These are phyloP conservation scores for Melaleuca quinquenervia DNA, from an alignment of 345 rosid species.

Conservation along the genomic window DNA sequence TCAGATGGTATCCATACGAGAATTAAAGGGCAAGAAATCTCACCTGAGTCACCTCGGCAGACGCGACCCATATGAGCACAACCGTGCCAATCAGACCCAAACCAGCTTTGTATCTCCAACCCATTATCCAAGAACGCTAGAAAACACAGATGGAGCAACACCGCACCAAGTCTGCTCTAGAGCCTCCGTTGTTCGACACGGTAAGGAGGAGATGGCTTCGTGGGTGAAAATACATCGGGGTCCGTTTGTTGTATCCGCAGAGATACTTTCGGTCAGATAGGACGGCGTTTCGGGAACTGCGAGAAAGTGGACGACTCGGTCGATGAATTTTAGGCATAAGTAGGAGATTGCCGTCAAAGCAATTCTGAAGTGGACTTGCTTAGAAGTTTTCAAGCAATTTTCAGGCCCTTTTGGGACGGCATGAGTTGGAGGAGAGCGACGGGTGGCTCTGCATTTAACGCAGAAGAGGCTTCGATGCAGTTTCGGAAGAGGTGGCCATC, in stretches of 20 bases:
- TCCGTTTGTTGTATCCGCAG: not conserved
- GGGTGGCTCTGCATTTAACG: not conserved
- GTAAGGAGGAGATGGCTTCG: not conserved
- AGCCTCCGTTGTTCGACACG: not conserved
- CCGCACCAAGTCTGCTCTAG: not conserved
- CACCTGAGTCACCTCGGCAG: slow-evolving; percentile 48
- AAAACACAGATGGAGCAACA: not conserved
- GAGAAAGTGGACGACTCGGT: not conserved
- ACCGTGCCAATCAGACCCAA: slow-evolving; percentile 33
- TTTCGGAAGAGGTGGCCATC: not conserved
- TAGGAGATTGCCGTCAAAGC: not conserved
- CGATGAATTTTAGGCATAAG: not conserved
- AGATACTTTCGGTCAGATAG: not conserved
- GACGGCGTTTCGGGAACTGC: not conserved
- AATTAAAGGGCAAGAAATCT: not conserved
- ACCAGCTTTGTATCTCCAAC: slow-evolving; percentile 49
- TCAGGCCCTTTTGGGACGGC: not conserved
- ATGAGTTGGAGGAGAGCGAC: not conserved
- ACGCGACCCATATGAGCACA: slow-evolving; percentile 44
- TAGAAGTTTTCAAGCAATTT: not conserved
- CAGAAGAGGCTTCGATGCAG: not conserved
- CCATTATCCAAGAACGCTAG: slow-evolving; percentile 12
- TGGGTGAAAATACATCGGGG: not conserved
- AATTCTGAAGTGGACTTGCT: not conserved
- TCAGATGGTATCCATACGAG: not conserved